phyloP scores from a whole-genome alignment of 345 rosid species.

The Brassica incana region DNA sequence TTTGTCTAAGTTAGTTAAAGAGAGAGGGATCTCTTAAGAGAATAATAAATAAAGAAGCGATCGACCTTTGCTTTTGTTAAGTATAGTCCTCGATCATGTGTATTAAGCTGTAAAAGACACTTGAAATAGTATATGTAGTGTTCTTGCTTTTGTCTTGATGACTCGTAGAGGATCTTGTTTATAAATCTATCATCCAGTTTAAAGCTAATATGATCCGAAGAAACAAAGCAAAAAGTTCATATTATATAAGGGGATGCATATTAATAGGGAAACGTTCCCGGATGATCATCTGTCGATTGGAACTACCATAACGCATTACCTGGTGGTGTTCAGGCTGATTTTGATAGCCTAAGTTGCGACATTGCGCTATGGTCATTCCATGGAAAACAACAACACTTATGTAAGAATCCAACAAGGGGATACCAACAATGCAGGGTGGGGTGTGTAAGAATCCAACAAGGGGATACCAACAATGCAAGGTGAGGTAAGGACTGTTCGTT shows the following conservation, averaged over 20 bases:
- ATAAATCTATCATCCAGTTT: background rate
- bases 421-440: conserved; percentile 50
- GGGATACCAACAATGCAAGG: too few species aligned
- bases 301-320: conserved; percentile 42
- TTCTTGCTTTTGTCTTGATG: background rate
- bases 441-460: too few species aligned
- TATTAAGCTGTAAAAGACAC: conserved; percentile 17
- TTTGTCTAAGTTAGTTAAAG: conserved; percentile 44
- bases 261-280: conserved; percentile 80
- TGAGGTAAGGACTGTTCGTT: too few species aligned
- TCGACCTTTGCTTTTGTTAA: conserved; percentile 18
- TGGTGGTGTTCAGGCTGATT: conserved; percentile 77
- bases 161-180: background rate
- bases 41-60: conserved; percentile 23
- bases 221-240: too few species aligned
- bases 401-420: conserved; percentile 90
- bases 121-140: background rate
- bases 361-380: conserved; percentile 99
- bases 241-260: too few species aligned
- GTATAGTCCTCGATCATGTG: background rate
- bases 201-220: background rate
- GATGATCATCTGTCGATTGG: too few species aligned
- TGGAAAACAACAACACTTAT: conserved; percentile 91
- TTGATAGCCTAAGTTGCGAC: conserved; percentile 97
- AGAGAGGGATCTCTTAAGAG: background rate